Evolutionary conservation across 2,329 filamentous ascomycete species (phyloP), one percentile per base, ranked within the genome.

Genomic region (Sclerotinia minor): DNA sequence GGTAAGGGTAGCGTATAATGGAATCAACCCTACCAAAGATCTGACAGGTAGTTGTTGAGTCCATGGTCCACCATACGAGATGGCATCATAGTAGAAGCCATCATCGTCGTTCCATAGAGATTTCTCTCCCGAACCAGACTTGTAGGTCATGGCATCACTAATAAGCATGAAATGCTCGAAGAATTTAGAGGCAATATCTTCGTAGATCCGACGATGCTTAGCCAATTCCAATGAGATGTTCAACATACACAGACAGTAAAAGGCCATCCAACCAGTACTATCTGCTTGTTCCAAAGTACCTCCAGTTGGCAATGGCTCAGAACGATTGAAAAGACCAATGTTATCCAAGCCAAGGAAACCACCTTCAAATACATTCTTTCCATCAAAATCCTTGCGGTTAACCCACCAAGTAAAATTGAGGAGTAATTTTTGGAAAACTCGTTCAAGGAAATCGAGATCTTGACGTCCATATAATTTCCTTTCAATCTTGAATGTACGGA

Each of bases 341-440:
- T 98, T 98, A 85, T 98, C 94, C 64, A 98, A 83, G 57, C 94
- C 94, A 9, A 98, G 83, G 83, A 98, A 98, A 54, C 94, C 94
- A 73, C 94, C 95, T 77, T 98, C 95, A 73, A 98, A 98, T 38
- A 98, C 91, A 76, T 98, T 97, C 82, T 98, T 98, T 75, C 93
- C 94, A 13, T 97, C 92, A 15, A 86, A 85, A 75, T 98, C 94
- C 80, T 98, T 98, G 68, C 94, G 90, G 78, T 98, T 98, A 26
- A 97, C 94, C 94, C 94, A 98, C 95, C 95, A 98, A 5, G 95
- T 98, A 79, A 98, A 98, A 81, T 98, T 98, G 71, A 98, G 83
- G 32, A 98, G 83, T 69, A 98, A 80, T 79, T 98, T 98, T 77
- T 98, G 95, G 82, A 98, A 98, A 5, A 97, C 93, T 26, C 94